Conservation (phyloP, 192 early-diverging fungal genomes). For the Coemansia sp. region DNA sequence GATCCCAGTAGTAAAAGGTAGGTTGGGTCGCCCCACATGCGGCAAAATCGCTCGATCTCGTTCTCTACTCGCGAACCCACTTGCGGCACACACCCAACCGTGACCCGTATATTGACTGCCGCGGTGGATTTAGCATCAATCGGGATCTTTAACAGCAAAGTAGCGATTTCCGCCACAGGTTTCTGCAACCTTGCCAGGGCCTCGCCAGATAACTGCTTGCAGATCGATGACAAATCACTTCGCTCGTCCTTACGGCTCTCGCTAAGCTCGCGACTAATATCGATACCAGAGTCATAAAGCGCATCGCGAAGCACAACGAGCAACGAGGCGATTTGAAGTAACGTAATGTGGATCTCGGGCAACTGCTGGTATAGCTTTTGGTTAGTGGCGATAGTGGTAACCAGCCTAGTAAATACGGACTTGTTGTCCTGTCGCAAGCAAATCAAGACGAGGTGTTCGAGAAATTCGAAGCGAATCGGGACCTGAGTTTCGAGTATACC, state of each 20-base stretch:
- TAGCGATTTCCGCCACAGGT: slow-evolving; percentile 30
- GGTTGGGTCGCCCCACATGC: slow-evolving; percentile 41
- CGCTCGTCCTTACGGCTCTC: not conserved
- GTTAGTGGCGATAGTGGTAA: slow-evolving; percentile 24
- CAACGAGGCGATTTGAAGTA: slow-evolving; percentile 39
- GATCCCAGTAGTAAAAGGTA: slow-evolving; percentile 29
- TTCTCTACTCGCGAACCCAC: slow-evolving; percentile 18
- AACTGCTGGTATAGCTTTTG: slow-evolving; percentile 48
- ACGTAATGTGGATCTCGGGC: slow-evolving; percentile 38
- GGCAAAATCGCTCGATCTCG: slow-evolving; percentile 43
- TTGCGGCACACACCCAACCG: slow-evolving; percentile 16
- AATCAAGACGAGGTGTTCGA: slow-evolving; percentile 27
- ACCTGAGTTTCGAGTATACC: slow-evolving; percentile 20
- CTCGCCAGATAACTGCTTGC: slow-evolving; percentile 7
- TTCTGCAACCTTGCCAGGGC: slow-evolving; percentile 17
- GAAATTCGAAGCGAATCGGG: slow-evolving; percentile 47
- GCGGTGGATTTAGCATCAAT: slow-evolving; percentile 4
- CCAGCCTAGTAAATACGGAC: slow-evolving; percentile 29
- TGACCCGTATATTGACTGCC: not conserved
- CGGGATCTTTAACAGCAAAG: slow-evolving; percentile 29
- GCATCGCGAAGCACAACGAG: slow-evolving; percentile 33
- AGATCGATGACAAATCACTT: not conserved
- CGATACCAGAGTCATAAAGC: slow-evolving; percentile 19
- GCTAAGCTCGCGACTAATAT: slow-evolving; percentile 11
- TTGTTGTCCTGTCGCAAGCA: slow-evolving; percentile 26